Percentiles rank a stretch among this genome's conserved stretches.
Conservation (phyloP, 768 basidiomycete species). For the Suillus americanus region DNA sequence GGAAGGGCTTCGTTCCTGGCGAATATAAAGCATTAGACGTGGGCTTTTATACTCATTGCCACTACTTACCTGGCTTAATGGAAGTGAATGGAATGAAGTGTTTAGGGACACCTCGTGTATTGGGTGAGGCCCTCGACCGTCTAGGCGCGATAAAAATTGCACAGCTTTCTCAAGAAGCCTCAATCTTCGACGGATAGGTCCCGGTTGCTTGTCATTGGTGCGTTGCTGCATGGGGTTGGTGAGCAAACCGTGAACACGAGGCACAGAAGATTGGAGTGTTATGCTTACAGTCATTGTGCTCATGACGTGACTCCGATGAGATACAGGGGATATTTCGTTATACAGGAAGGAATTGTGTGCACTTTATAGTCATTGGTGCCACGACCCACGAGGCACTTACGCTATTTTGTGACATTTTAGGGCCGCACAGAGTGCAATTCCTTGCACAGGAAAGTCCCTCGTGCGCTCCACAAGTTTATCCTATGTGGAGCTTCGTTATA, state of each 20-base stretch:
- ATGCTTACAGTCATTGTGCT: background rate
- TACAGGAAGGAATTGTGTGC: background rate
- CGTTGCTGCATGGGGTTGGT: background rate
- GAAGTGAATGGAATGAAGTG: conserved; percentile 2
- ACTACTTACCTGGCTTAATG: conserved; percentile 23
- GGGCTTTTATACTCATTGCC: conserved; percentile 28
- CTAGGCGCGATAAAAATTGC: conserved; percentile 5
- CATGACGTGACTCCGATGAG: background rate
- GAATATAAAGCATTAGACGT: conserved; percentile 17
- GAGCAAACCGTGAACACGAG: background rate
- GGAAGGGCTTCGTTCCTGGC: conserved; percentile 17
- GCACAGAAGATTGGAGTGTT: background rate
- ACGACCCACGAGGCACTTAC: background rate
- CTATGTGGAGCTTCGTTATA: conserved; percentile 1
- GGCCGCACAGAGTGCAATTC: conserved; percentile 4
- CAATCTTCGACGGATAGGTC: conserved; percentile 1
- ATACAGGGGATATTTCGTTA: background rate
- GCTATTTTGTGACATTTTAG: conserved; percentile 1
- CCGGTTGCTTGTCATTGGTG: background rate
- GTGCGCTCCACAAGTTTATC: background rate
- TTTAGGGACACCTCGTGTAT: conserved; percentile 26
- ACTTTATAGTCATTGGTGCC: background rate
- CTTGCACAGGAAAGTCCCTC: conserved; percentile 3
- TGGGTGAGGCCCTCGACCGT: conserved; percentile 1
- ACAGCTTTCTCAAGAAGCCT: conserved; percentile 1